Percentiles rank a stretch among this genome's conserved stretches.
These are phyloP conservation scores for Verticillium dahliae DNA, from an alignment of 2,329 filamentous ascomycete species.

Conservation along the genomic window DNA sequence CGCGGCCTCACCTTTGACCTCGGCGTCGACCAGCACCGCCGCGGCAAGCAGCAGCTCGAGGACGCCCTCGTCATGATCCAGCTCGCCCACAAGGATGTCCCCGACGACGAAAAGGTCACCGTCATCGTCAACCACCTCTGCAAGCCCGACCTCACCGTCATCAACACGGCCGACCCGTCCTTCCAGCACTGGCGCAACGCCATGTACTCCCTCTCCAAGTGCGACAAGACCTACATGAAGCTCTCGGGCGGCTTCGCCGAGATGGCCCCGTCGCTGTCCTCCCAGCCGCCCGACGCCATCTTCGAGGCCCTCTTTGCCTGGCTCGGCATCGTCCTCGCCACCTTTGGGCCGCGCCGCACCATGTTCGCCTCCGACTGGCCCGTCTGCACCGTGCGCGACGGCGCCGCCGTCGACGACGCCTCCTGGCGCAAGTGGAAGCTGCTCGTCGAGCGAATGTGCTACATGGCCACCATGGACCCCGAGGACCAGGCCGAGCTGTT, in stretches of 20 bases:
- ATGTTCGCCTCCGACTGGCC: conserved; percentile 97
- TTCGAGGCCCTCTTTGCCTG: conserved; percentile 62
- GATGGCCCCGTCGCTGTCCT: conserved; percentile 52
- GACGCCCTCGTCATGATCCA: conserved; percentile 66
- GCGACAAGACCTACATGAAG: conserved; percentile 74
- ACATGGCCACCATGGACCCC: conserved; percentile 52
- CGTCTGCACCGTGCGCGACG: conserved; percentile 66
- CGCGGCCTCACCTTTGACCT: conserved; percentile 70
- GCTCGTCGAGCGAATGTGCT: conserved; percentile 62
- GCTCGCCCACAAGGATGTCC: conserved; percentile 55
- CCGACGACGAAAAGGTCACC: conserved; percentile 51
- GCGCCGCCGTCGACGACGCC: conserved; percentile 37
- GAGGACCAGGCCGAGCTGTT: conserved; percentile 63
- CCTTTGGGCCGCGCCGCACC: conserved; percentile 64
- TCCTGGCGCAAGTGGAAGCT: conserved; percentile 73
- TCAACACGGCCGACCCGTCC: conserved; percentile 48
- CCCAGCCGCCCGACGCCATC: conserved; percentile 45
- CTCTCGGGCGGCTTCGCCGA: conserved; percentile 79
- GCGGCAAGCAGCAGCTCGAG: conserved; percentile 67
- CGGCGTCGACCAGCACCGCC: conserved; percentile 73
- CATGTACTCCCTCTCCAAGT: conserved; percentile 61
- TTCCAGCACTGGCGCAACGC: conserved; percentile 65
- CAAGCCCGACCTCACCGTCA: conserved; percentile 71
- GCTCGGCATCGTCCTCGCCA: conserved; percentile 63
- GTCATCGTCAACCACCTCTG: conserved; percentile 81